These are phyloP conservation scores for Amanita pallidorosea DNA, from an alignment of 768 basidiomycete species.

Conservation along the genomic window DNA sequence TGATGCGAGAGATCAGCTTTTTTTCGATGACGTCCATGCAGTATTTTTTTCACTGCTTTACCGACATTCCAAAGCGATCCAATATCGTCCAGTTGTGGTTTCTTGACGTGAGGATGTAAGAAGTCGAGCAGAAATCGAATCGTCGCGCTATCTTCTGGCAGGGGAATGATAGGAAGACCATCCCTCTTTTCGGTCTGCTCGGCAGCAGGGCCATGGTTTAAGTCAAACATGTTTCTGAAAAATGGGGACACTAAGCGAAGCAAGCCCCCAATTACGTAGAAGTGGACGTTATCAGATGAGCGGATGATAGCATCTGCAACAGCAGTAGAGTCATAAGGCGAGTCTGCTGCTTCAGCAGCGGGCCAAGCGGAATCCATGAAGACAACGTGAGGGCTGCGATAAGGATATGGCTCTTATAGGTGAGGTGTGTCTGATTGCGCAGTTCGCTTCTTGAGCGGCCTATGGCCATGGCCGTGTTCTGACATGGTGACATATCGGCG, in stretches of 20 bases:
- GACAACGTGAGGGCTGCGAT: no score
- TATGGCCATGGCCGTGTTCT: no score
- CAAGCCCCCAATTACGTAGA: conserved; percentile 16
- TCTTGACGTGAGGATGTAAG: not conserved
- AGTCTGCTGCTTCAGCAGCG: not conserved
- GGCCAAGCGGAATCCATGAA: no score
- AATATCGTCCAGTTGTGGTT: not conserved
- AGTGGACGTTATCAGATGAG: conserved; percentile 19
- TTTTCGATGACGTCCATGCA: conserved; percentile 1
- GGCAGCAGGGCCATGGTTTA: conserved; percentile 6
- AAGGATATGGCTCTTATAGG: no score
- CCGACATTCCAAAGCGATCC: not conserved
- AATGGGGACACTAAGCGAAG: conserved; percentile 20
- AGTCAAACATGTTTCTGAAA: conserved; percentile 20
- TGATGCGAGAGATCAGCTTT: not conserved
- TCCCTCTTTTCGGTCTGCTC: conserved; percentile 1
- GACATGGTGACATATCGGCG: no score
- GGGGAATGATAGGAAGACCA: conserved; percentile 4
- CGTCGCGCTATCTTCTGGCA: conserved; percentile 8
- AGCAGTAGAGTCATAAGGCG: not conserved
- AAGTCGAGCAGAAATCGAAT: conserved; percentile 6
- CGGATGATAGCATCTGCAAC: conserved; percentile 11
- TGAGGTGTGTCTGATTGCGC: no score
- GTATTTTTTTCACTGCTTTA: conserved; percentile 1
- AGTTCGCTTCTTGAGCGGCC: no score